phyloP scores from a whole-genome alignment of 2,329 filamentous ascomycete genomes.

The Gaeumannomyces sp. region DNA sequence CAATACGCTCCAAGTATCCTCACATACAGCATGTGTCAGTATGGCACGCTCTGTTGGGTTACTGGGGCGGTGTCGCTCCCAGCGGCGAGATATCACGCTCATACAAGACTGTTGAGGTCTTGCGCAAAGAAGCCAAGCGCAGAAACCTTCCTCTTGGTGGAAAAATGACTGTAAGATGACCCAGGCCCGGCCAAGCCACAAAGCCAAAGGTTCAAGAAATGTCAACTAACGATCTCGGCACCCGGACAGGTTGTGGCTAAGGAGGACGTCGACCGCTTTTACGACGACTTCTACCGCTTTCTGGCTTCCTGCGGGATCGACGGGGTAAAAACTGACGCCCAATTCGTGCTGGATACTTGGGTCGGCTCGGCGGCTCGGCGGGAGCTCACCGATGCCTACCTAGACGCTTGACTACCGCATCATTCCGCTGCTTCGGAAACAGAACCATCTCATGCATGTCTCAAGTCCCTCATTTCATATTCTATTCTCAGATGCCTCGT shows the following conservation, averaged over 20 bases:
- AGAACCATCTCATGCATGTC: conserved; percentile 93
- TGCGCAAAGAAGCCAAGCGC: conserved; percentile 41
- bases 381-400: conserved; percentile 66
- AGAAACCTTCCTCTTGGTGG: conserved; percentile 48
- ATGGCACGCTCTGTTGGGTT: conserved; percentile 84
- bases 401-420: conserved; percentile 77
- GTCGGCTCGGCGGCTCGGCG: conserved; percentile 62
- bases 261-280: conserved; percentile 70
- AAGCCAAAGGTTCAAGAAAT: no score
- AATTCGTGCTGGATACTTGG: conserved; percentile 81
- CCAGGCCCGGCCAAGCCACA: not conserved
- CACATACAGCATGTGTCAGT: conserved; percentile 80
- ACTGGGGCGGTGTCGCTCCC: conserved; percentile 85
- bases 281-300: conserved; percentile 87
- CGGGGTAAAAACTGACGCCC: conserved; percentile 86
- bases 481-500: conserved; percentile 74
- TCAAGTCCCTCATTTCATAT: conserved; percentile 77
- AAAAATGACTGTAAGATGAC: conserved; percentile 49
- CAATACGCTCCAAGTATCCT: conserved; percentile 63
- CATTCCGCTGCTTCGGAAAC: conserved; percentile 69
- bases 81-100: conserved; percentile 65
- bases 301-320: conserved; percentile 69
- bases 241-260: conserved; percentile 55
- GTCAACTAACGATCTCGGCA: not conserved
- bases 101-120: conserved; percentile 67